Evolutionary conservation across 2,329 filamentous ascomycete species (phyloP).

Genomic region (Tolypocladium pustulatum): DNA sequence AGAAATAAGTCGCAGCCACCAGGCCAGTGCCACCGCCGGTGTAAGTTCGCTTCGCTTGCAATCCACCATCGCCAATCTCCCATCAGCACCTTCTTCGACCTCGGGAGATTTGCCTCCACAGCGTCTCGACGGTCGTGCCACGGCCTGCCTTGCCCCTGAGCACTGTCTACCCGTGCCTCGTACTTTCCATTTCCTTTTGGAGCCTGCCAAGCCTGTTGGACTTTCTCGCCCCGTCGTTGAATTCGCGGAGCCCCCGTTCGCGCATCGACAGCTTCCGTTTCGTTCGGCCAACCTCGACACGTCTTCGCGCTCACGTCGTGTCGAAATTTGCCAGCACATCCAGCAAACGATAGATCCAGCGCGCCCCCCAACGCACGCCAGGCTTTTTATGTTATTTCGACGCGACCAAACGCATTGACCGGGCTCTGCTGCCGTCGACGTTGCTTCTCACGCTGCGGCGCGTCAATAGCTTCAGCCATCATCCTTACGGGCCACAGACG

Average conservation of each 20-base stretch:
- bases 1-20: constrained; percentile 3
- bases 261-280: not conserved
- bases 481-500: constrained; percentile 6
- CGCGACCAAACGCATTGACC: constrained; percentile 1
- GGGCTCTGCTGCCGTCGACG: constrained; percentile 4
- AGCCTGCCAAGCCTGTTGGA: not conserved
- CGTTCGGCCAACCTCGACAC: not conserved
- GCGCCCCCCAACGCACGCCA: not conserved
- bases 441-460: constrained; percentile 9
- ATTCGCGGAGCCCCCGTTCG: not conserved
- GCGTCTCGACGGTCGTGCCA: not conserved
- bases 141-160: not conserved
- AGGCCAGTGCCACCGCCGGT: not conserved
- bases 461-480: constrained; percentile 8
- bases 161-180: not conserved
- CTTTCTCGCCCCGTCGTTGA: not conserved
- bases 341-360: not conserved
- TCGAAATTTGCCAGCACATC: not conserved
- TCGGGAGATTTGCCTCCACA: constrained; percentile 4
- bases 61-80: constrained; percentile 5
- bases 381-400: constrained; percentile 8
- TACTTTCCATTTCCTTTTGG: not conserved
- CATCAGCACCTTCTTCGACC: constrained; percentile 3
- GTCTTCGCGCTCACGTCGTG: not conserved
- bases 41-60: not conserved